Conservation (phyloP, 164 flowering plant species). For the Protea cynaroides region DNA sequence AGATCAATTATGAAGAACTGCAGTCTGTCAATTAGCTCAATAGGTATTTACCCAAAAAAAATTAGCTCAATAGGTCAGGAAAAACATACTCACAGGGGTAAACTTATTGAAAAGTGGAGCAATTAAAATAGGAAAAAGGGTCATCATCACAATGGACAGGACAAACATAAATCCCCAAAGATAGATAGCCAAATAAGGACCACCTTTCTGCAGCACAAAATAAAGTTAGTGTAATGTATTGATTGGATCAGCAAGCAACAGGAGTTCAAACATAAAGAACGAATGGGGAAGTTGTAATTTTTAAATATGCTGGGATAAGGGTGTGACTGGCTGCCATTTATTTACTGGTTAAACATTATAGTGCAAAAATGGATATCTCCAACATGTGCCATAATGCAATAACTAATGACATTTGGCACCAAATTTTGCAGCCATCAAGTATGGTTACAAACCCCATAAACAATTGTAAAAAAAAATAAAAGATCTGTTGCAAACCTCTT, state of each 20-base stretch:
- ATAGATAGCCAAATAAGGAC: constrained; percentile 94
- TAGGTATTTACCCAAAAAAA: not conserved
- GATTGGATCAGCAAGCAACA: not conserved
- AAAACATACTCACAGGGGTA: constrained; percentile 71
- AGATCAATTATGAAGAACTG: not conserved
- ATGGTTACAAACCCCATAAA: too few relatives aligned
- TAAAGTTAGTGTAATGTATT: constrained; percentile 1
- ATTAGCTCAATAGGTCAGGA: not conserved
- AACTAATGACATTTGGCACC: too few relatives aligned
- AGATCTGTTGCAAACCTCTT: not conserved
- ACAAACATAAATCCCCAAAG: constrained; percentile 93
- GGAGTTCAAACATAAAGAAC: not conserved
- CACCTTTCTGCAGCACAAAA: constrained; percentile 75
- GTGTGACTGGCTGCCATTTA: too few relatives aligned
- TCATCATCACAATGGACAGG: constrained; percentile 88
- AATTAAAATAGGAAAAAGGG: constrained; percentile 80
- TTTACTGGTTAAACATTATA: too few relatives aligned
- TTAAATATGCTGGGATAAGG: too few relatives aligned
- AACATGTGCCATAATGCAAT: too few relatives aligned
- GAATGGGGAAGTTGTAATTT: not conserved
- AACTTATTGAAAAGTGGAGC: constrained; percentile 99
- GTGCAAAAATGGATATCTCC: too few relatives aligned
- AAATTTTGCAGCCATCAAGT: too few relatives aligned
- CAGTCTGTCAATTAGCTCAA: not conserved
- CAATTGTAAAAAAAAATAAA: too few relatives aligned